phyloP scores from a whole-genome alignment of 129 eudicot species.

The Heracleum sosnowskyi region DNA sequence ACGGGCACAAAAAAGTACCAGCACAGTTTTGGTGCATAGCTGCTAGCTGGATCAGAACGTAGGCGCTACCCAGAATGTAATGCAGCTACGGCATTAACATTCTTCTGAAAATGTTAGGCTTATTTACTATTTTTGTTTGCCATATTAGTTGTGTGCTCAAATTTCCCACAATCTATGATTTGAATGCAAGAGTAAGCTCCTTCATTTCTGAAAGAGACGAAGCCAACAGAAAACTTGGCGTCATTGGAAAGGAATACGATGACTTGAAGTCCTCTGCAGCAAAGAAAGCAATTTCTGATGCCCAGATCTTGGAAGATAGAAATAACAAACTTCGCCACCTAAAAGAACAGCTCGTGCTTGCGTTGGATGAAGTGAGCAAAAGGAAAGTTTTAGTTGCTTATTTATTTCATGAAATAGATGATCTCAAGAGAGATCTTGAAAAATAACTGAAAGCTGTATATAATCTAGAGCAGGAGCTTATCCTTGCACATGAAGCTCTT shows the following conservation, averaged over 20 bases:
- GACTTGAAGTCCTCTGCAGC: conserved; percentile 32
- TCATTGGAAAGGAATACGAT: conserved; percentile 24
- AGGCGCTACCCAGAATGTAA: too few species aligned
- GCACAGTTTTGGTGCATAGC: too few species aligned
- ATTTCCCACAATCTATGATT: conserved; percentile 29
- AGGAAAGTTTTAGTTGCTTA: conserved; percentile 29
- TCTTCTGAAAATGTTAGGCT: too few species aligned
- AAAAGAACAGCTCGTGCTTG: conserved; percentile 44
- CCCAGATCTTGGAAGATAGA: conserved; percentile 48
- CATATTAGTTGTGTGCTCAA: too few species aligned
- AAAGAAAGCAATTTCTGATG: conserved; percentile 55
- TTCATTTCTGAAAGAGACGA: conserved; percentile 37
- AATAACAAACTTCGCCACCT: conserved; percentile 38
- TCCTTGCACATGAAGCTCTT: conserved; percentile 17
- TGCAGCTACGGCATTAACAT: too few species aligned
- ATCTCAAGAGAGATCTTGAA: conserved; percentile 32
- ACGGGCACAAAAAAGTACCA: too few species aligned
- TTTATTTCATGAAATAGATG: conserved; percentile 50
- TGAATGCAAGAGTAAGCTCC: conserved; percentile 41
- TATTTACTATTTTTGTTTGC: too few species aligned
- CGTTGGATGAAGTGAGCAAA: conserved; percentile 25
- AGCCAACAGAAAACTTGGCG: conserved; percentile 29
- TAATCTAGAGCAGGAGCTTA: conserved; percentile 44
- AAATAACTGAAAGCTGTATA: conserved; percentile 32
- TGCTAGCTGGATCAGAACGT: too few species aligned